Conservation (phyloP, 2,329 filamentous ascomycete species). For the Lachnellula hyalina region DNA sequence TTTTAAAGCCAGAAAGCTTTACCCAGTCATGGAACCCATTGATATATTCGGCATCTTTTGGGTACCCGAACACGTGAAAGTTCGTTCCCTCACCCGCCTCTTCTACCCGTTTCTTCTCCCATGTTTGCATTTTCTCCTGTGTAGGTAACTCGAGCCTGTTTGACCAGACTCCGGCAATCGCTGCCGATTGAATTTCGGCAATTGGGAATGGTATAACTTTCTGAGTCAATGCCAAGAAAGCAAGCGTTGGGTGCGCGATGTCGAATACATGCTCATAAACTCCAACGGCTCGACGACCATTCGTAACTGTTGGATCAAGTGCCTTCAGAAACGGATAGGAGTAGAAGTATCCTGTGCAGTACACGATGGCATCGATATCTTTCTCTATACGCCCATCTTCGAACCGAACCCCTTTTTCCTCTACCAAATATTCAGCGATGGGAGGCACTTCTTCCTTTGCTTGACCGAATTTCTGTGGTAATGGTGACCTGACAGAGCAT, state of each 20-base stretch:
- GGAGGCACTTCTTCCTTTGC: constrained; percentile 45
- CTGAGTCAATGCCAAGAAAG: constrained; percentile 70
- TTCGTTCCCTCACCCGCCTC: constrained; percentile 40
- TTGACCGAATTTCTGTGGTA: constrained; percentile 31
- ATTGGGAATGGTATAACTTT: constrained; percentile 86
- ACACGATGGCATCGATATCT: constrained; percentile 71
- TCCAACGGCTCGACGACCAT: constrained; percentile 64
- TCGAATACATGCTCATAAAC: constrained; percentile 78
- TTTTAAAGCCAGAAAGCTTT: constrained; percentile 46
- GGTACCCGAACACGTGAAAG: constrained; percentile 46
- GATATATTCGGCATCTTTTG: constrained; percentile 63
- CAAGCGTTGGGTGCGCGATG: constrained; percentile 69
- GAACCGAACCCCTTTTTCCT: constrained; percentile 59
- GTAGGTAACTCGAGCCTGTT: constrained; percentile 62
- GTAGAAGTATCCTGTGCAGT: constrained; percentile 88
- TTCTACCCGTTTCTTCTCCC: constrained; percentile 48
- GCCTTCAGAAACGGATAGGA: constrained; percentile 66
- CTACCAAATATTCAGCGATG: constrained; percentile 52
- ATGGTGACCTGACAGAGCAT: constrained; percentile 54
- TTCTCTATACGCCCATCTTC: constrained; percentile 58
- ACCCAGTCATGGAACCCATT: constrained; percentile 64
- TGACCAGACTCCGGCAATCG: constrained; percentile 72
- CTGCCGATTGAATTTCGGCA: constrained; percentile 71
- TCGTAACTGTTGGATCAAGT: constrained; percentile 49
- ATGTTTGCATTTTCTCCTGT: constrained; percentile 57